A percentile compares a stretch with the other conserved stretches of the same genome.
Evolutionary conservation across 2,329 filamentous ascomycete genomes (phyloP).

Genomic region (Neoscytalidium dimidiatum): DNA sequence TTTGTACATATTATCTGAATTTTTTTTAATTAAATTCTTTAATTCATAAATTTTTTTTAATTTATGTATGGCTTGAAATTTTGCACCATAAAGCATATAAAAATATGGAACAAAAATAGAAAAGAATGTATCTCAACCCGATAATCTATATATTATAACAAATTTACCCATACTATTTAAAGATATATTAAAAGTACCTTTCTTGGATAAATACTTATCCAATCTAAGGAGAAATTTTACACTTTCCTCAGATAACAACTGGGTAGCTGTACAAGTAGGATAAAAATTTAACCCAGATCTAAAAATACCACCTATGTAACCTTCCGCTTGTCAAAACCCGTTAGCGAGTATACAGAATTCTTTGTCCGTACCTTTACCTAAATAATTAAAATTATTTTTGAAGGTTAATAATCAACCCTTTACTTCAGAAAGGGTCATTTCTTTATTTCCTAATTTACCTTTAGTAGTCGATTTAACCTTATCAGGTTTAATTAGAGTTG

Average conservation of each 20-base stretch:
- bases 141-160: not conserved
- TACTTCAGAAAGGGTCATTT: constrained; percentile 8
- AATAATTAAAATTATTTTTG: not conserved
- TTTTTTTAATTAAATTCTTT: not conserved
- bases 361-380: not conserved
- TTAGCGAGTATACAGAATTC: not conserved
- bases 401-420: not conserved
- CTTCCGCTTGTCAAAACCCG: not conserved
- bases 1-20: not conserved
- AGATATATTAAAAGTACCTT: not conserved
- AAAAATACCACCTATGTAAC: not conserved
- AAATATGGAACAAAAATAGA: not conserved
- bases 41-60: not conserved
- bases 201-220: not conserved
- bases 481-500: not conserved
- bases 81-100: not conserved
- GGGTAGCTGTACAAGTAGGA: not conserved
- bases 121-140: not conserved
- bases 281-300: constrained; percentile 1
- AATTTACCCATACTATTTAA: not conserved
- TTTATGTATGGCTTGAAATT: not conserved
- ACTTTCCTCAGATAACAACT: not conserved
- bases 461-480: constrained; percentile 6
- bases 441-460: constrained; percentile 11
- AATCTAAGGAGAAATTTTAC: not conserved